Base-by-base conservation (phyloP, 1,139 yeast species). In the Candida tropicalis region DNA sequence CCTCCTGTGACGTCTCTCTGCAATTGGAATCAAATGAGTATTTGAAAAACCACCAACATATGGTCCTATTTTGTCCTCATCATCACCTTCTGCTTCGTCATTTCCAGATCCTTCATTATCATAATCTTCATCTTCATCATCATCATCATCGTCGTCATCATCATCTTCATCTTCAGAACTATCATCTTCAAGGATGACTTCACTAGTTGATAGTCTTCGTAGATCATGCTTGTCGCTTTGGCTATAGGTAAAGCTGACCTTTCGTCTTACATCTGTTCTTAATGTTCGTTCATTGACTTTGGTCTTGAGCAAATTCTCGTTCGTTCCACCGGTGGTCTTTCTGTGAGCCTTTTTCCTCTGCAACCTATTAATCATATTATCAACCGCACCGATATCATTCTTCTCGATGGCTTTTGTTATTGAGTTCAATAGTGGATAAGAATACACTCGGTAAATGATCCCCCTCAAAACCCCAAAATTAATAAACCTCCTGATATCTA, bases 381-480 rank as follows among this genome's bases (percentile, higher is more conserved):
- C 66, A 15, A 67, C 58, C 40, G 65, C 66, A 27, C 57, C 63
- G 32, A 51, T 54, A 41, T 62, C 65, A 24, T 60, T 58, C 39
- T 57, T 57, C 48, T 67, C 75, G 10, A 67, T 66, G 22, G 70
- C 67, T 45, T 63, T 64, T 11, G 63, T 63, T 11, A 69, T 59
- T 27, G 65, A 66, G 47, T 63, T 70, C 48, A 74, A 62, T 2
- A 89, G 67, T 0, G 98, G 97, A 57, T 81, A 88, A 10, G 89
- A 72, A 47, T 87, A 78, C 1, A 90, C 87, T 41, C 98, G 67
- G 60, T 90, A 90, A 13, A 95, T 84, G 6, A 95, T 61, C 1
- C 95, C 90, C 49, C 89, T 78, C 29, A 89, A 70, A 2, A 89
- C 76, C 0, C 99, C 99, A 70, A 91, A 95, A 23, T 90, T 82